phyloP scores from a whole-genome alignment of 2,329 filamentous ascomycete species.

The Drechslerella stenobrocha region DNA sequence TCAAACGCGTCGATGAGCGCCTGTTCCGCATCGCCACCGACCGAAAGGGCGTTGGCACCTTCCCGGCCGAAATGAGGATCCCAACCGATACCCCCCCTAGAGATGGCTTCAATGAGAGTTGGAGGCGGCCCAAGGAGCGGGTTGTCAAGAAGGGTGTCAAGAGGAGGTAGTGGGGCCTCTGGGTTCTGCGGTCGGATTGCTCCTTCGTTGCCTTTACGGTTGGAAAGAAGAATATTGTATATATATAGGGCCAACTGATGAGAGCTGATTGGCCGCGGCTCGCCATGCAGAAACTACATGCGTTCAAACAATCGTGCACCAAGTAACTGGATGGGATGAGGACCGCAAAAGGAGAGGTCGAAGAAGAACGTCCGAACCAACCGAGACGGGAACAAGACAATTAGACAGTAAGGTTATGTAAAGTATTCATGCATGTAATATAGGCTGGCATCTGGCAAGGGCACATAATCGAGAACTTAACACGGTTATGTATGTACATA shows the following conservation, averaged over 20 bases:
- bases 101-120: slow-evolving; percentile 88
- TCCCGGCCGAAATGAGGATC: slow-evolving; percentile 83
- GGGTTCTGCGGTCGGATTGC: not conserved
- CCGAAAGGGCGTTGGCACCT: slow-evolving; percentile 77
- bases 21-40: slow-evolving; percentile 86
- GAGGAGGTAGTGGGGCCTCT: slow-evolving; percentile 35
- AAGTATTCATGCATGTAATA: slow-evolving; percentile 45
- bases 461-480: slow-evolving; percentile 5
- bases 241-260: no score
- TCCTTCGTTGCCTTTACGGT: slow-evolving; percentile 15
- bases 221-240: no score
- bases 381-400: slow-evolving; percentile 22
- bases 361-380: not conserved
- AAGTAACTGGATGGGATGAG: not conserved
- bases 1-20: slow-evolving; percentile 64
- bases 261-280: slow-evolving; percentile 9
- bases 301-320: slow-evolving; percentile 8
- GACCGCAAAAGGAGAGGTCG: not conserved
- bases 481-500: slow-evolving; percentile 4
- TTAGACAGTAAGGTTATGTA: slow-evolving; percentile 30
- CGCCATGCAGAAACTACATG: slow-evolving; percentile 48
- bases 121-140: slow-evolving; percentile 66
- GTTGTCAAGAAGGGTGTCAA: slow-evolving; percentile 37
- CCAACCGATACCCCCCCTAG: slow-evolving; percentile 80
- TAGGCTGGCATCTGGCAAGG: slow-evolving; percentile 19